These are phyloP conservation scores for Geoglossum glabrum DNA, from an alignment of 495 filamentous ascomycete species.

Conservation along the genomic window DNA sequence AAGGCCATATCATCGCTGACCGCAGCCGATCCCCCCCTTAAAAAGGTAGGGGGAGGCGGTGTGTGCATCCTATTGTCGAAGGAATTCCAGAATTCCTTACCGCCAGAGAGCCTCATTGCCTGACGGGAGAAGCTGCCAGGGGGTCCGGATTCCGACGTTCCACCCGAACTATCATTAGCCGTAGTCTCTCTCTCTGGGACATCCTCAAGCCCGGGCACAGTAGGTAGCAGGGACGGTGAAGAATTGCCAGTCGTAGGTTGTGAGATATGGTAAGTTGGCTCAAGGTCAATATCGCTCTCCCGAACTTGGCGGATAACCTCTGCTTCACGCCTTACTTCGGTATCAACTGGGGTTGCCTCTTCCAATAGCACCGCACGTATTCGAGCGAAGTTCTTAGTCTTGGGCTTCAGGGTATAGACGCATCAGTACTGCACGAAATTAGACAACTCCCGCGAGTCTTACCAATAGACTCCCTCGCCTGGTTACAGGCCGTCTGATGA, in stretches of 20 bases:
- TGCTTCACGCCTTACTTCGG: constrained; percentile 75
- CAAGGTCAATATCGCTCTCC: constrained; percentile 40
- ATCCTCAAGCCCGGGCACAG: constrained; percentile 21
- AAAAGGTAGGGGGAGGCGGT: constrained; percentile 41
- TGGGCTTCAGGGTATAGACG: constrained; percentile 34
- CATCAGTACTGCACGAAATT: not conserved
- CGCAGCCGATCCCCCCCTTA: constrained; percentile 36
- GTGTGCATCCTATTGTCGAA: constrained; percentile 41
- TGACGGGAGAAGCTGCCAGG: constrained; percentile 52
- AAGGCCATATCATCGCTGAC: constrained; percentile 58
- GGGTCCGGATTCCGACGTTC: constrained; percentile 21
- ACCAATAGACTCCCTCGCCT: constrained; percentile 75
- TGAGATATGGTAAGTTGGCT: constrained; percentile 20
- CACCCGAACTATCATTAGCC: constrained; percentile 26
- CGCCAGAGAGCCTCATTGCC: constrained; percentile 46
- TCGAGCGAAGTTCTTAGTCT: constrained; percentile 84
- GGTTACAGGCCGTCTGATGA: constrained; percentile 53
- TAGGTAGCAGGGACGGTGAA: constrained; percentile 10
- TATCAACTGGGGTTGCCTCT: constrained; percentile 70
- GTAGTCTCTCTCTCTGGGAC: constrained; percentile 41
- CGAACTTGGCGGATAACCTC: constrained; percentile 88
- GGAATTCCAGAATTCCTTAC: constrained; percentile 60
- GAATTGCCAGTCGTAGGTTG: not conserved
- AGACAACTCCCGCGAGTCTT: constrained; percentile 15
- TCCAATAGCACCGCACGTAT: constrained; percentile 78